Evolutionary conservation across 495 filamentous ascomycete genomes (phyloP).

Genomic region (Aspergillus egyptiacus): DNA sequence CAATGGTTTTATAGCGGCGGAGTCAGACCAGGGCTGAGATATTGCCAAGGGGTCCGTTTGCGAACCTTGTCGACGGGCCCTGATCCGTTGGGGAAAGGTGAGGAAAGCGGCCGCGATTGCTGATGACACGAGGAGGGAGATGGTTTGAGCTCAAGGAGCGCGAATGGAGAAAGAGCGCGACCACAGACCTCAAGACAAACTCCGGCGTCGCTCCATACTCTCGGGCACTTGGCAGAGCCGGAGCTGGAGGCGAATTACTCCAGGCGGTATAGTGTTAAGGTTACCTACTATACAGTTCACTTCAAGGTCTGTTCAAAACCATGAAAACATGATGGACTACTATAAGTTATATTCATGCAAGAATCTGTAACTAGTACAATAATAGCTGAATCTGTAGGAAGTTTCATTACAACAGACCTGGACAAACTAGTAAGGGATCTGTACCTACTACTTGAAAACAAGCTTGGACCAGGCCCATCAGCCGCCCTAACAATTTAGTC

Average conservation of each 20-base stretch:
- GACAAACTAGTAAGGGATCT: too few species aligned
- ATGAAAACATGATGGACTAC: too few species aligned
- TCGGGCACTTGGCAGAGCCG: constrained; percentile 3
- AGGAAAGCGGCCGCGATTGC: background rate
- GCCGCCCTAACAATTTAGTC: constrained; percentile 19
- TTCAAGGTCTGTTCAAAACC: background rate
- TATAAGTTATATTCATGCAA: too few species aligned
- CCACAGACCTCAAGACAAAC: constrained; percentile 8
- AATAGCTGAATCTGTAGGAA: too few species aligned
- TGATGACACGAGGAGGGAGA: background rate
- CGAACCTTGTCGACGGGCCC: background rate
- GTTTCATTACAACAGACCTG: too few species aligned
- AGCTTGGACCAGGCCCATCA: constrained; percentile 22
- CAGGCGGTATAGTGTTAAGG: constrained; percentile 1
- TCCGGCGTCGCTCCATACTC: constrained; percentile 11
- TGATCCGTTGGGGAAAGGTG: background rate
- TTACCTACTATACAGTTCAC: background rate
- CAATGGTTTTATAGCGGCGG: background rate
- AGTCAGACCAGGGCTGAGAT: background rate
- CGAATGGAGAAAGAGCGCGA: constrained; percentile 6
- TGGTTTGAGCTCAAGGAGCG: background rate
- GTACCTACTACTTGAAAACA: background rate
- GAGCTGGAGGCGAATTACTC: constrained; percentile 6
- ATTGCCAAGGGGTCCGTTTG: background rate
- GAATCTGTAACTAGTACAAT: too few species aligned